Evolutionary conservation across 495 filamentous ascomycete genomes (phyloP), one percentile per base, ranked within the genome.

Genomic region (Tuber indicum): DNA sequence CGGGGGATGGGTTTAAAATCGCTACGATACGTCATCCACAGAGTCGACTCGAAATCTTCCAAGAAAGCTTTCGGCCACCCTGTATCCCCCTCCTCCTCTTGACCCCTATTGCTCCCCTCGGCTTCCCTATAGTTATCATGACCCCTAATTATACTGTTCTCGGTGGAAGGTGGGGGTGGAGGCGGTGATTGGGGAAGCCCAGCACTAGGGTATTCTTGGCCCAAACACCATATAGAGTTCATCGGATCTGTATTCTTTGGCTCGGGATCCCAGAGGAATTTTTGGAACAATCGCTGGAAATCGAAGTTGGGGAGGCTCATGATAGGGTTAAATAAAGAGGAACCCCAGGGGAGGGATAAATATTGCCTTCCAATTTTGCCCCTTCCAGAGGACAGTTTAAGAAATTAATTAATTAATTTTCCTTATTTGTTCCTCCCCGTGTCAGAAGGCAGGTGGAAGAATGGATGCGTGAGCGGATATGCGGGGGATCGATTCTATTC

Each of bases 11-110:
- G 86, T 7, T 90, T 86, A 82, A 99, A 99, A 80, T 91, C 91
- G 39, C 91, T 95, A 71, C 96, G 91, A 82, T 99, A 99, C 17
- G 96, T 98, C 87, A 99, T 91, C 96, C 96, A 99, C 84, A 97
- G 90, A 75, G 90, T 89, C 9, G 94, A 93, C 84, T 97, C 94
- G 81, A 98, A 97, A 84, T 99, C 96, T 72, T 93, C 91, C 74
- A 98, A 85, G 81, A 98, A 99, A 6, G 88, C 88, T 16, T 89
- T 85, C 41, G 96, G 96, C 96, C 96, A 99, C 39, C 77, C 77
- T 84, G 83, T 32, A 82, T 84, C 58, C 32, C 73, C 79, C 52
- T 75, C 66, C 42, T 36, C 71, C 12, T 62, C 75, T 17, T 21
- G 47, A 26, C 70, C 76, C 45, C 74, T 75, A 7, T 42, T 19